A percentile compares a stretch with the other conserved stretches of the same genome.
phyloP scores from a whole-genome alignment of 2,329 filamentous ascomycete species.

The Hymenoscyphus fructigenus region DNA sequence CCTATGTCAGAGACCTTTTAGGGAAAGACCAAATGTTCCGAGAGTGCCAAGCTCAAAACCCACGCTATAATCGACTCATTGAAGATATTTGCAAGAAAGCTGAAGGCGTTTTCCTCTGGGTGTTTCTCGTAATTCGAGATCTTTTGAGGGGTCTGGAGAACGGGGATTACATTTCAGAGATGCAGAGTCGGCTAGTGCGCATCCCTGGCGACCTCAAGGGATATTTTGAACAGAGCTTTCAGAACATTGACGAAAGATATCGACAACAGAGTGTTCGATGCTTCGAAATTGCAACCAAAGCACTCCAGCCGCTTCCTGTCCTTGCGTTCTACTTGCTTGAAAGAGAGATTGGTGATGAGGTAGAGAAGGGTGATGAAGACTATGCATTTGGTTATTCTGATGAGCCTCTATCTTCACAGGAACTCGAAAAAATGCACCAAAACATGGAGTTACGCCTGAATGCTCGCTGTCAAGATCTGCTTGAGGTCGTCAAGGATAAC shows the following conservation, averaged over 20 bases:
- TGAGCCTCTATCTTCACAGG: not conserved
- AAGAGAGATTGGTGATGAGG: not conserved
- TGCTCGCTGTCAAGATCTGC: not conserved
- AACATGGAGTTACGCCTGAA: not conserved
- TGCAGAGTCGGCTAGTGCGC: conserved; percentile 22
- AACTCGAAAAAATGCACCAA: not conserved
- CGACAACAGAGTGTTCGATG: not conserved
- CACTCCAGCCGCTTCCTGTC: not conserved
- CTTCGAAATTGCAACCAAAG: not conserved
- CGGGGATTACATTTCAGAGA: conserved; percentile 21
- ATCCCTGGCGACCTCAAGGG: conserved; percentile 28
- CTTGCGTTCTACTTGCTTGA: not conserved
- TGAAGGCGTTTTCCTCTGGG: conserved; percentile 21
- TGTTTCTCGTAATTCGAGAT: conserved; percentile 14
- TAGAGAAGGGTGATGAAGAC: not conserved
- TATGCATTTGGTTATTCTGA: not conserved
- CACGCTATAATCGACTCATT: not conserved
- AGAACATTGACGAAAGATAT: not conserved
- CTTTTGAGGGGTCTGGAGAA: conserved; percentile 9
- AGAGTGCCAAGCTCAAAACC: not conserved
- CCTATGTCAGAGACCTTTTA: conserved; percentile 8
- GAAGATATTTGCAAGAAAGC: conserved; percentile 12
- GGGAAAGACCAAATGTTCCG: not conserved
- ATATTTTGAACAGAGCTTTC: conserved; percentile 28
- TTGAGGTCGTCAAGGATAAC: not conserved